Evolutionary conservation across 1,284 basidiomycete genomes (phyloP).

Genomic region (Phellopilus nigrolimitatus): DNA sequence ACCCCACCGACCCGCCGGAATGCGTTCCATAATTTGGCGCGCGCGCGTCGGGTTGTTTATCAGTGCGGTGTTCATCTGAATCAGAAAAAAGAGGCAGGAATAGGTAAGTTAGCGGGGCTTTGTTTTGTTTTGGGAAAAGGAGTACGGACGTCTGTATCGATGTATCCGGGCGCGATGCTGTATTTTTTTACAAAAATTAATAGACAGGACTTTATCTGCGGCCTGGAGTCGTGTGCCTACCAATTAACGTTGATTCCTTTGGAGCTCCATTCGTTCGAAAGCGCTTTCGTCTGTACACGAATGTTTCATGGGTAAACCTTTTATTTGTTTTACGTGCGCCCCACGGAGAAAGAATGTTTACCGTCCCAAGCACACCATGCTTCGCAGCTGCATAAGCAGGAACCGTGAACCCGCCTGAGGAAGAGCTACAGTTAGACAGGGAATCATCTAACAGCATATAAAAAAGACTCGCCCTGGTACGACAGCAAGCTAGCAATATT

Average conservation of each 20-base stretch:
- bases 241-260: conserved; percentile 51
- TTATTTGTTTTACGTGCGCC: background rate
- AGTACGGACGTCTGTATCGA: conserved; percentile 81
- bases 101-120: conserved; percentile 15
- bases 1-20: conserved; percentile 91
- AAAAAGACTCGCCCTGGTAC: conserved; percentile 40
- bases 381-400: conserved; percentile 93
- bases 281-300: conserved; percentile 27
- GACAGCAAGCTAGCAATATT: conserved; percentile 33
- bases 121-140: conserved; percentile 18
- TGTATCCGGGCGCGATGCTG: conserved; percentile 84
- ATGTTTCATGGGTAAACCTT: background rate
- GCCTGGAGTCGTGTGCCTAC: too few species aligned
- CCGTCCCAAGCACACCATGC: conserved; percentile 64
- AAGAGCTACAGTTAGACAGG: background rate
- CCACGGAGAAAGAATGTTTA: background rate
- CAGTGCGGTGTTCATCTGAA: conserved; percentile 71
- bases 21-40: conserved; percentile 88
- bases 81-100: too few species aligned
- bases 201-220: too few species aligned
- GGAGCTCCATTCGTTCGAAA: conserved; percentile 41
- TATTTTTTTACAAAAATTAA: conserved; percentile 1
- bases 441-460: background rate
- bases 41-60: conserved; percentile 70
- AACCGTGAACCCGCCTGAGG: conserved; percentile 63